Conservation (phyloP, 2,329 filamentous ascomycete genomes). For the Curvularia hawaiiensis region DNA sequence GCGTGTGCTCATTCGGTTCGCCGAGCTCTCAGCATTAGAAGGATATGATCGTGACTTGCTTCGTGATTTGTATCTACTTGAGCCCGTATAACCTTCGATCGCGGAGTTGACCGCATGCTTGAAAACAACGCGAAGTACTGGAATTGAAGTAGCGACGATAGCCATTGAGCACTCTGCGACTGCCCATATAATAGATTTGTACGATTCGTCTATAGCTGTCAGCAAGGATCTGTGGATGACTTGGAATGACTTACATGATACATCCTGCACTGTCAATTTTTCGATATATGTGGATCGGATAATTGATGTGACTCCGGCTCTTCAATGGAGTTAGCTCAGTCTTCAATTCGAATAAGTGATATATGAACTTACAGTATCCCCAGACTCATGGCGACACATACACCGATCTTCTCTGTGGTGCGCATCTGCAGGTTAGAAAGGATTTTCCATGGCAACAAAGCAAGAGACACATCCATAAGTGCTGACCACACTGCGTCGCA, state of each 20-base stretch:
- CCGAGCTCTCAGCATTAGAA: constrained; percentile 8
- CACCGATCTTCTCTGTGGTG: constrained; percentile 17
- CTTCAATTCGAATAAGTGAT: not conserved
- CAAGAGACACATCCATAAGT: constrained; percentile 17
- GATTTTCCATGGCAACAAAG: constrained; percentile 19
- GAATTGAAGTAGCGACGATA: constrained; percentile 19
- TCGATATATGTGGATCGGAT: constrained; percentile 16
- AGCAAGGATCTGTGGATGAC: constrained; percentile 1
- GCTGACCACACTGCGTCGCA: constrained; percentile 16
- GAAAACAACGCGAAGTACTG: constrained; percentile 19
- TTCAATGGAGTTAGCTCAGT: constrained; percentile 6
- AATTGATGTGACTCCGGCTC: constrained; percentile 16
- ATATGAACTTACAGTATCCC: constrained; percentile 14
- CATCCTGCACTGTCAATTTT: constrained; percentile 12
- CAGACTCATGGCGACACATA: constrained; percentile 19
- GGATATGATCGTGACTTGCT: constrained; percentile 5
- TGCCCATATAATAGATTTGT: constrained; percentile 18
- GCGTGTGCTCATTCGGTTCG: constrained; percentile 6
- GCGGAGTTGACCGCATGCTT: constrained; percentile 17
- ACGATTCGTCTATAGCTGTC: constrained; percentile 13
- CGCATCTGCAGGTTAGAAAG: constrained; percentile 19
- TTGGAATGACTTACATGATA: constrained; percentile 16
- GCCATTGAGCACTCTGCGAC: constrained; percentile 19
- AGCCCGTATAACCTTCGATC: constrained; percentile 11
- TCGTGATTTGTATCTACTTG: constrained; percentile 4